Conservation (phyloP, 2,329 filamentous ascomycete species). For the Paraconiothyrium brasiliense region DNA sequence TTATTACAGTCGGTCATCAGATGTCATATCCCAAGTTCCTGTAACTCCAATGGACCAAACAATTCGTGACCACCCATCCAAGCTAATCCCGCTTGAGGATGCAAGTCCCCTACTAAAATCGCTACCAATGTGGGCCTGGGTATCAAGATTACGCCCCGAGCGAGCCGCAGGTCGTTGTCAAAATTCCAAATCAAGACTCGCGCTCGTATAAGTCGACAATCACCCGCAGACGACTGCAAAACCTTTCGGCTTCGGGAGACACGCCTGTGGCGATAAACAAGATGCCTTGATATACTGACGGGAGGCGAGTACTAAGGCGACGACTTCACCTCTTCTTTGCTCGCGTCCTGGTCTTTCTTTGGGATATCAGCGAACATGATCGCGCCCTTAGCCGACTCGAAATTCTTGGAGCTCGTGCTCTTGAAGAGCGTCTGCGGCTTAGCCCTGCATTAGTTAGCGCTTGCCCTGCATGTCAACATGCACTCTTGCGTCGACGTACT, state of each 20-base stretch:
- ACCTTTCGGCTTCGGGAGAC: background rate
- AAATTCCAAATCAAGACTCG: background rate
- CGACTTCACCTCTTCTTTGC: background rate
- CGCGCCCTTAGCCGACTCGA: conserved; percentile 45
- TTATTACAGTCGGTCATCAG: conserved; percentile 9
- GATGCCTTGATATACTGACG: background rate
- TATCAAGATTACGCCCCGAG: conserved; percentile 1
- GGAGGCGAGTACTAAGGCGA: background rate
- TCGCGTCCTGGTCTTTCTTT: conserved; percentile 28
- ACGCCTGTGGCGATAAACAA: background rate
- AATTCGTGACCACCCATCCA: background rate
- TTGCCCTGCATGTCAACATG: background rate
- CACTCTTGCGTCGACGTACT: conserved; percentile 40
- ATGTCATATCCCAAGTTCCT: background rate
- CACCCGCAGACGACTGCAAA: background rate
- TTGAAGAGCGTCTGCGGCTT: conserved; percentile 55
- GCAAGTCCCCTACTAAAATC: background rate
- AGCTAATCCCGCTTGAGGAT: background rate
- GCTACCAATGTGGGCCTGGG: background rate
- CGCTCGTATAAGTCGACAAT: background rate
- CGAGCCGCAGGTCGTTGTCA: background rate
- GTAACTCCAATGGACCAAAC: background rate
- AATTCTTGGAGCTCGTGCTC: conserved; percentile 53
- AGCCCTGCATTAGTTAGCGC: conserved; percentile 38
- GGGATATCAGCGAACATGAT: conserved; percentile 51